A percentile compares a stretch with the other conserved stretches of the same genome.
Evolutionary conservation across 805 yeast genomes (phyloP).

Genomic region (Brettanomyces sp.): DNA sequence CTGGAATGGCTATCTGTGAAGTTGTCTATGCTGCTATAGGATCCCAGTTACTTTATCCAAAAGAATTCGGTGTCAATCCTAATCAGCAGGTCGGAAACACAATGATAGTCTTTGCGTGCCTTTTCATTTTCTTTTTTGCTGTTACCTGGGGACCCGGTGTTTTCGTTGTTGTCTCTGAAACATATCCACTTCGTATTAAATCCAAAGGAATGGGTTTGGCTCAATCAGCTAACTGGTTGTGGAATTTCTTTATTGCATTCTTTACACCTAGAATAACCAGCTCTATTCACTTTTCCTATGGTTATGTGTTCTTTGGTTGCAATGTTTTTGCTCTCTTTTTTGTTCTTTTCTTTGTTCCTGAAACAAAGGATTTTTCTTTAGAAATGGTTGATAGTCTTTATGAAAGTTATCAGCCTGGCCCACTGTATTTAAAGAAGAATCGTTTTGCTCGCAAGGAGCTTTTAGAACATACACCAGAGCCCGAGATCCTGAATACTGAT

Average conservation of each 20-base stretch:
- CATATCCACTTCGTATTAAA: slow-evolving; percentile 58
- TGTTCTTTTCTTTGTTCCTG: slow-evolving; percentile 44
- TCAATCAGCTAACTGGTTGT: slow-evolving; percentile 56
- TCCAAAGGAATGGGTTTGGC: slow-evolving; percentile 56
- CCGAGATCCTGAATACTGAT: too few species aligned
- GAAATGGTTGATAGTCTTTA: slow-evolving; percentile 50
- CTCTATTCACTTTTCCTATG: slow-evolving; percentile 48
- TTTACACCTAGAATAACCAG: slow-evolving; percentile 47
- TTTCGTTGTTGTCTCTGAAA: slow-evolving; percentile 56
- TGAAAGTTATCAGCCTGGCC: slow-evolving; percentile 26
- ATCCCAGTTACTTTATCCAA: slow-evolving; percentile 32
- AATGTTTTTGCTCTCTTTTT: slow-evolving; percentile 40
- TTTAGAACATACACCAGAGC: too few species aligned
- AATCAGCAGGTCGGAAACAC: slow-evolving; percentile 45
- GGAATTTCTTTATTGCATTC: slow-evolving; percentile 46
- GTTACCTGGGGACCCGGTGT: slow-evolving; percentile 69
- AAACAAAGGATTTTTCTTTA: slow-evolving; percentile 46
- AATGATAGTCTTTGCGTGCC: slow-evolving; percentile 56
- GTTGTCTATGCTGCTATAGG: slow-evolving; percentile 53
- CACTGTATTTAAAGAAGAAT: slow-evolving; percentile 5
- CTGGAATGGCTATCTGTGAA: slow-evolving; percentile 46
- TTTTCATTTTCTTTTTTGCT: slow-evolving; percentile 58
- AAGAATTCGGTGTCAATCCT: slow-evolving; percentile 29
- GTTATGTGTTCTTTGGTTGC: slow-evolving; percentile 50
- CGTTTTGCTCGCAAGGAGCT: not conserved